Evolutionary conservation across 352 stramenopile species (phyloP), one percentile per base, ranked within the genome.

Genomic region (Pythium biforme): DNA sequence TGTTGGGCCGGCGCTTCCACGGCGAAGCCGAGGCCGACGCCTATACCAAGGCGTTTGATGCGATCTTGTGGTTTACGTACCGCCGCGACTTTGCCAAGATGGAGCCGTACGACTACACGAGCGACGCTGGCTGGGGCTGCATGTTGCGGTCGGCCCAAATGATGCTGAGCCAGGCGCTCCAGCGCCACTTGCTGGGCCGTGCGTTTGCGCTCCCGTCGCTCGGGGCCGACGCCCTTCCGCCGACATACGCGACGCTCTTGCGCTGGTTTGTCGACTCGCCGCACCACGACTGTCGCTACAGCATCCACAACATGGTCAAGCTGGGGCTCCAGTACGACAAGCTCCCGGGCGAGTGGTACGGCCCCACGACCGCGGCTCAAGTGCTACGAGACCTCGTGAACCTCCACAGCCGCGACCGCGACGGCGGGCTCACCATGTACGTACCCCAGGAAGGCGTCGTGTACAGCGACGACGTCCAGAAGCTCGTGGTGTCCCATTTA

Each of bases 91-190:
- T 96, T 62, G 78, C 81, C 8, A 71, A 75, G 23, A 93, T 98
- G 81, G 74, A 76, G 67, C 88, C 88, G 17, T 97, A 98, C 62
- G 78, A 90, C 14, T 84, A 79, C 69, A 97, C 82, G 15, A 95
- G 81, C 25, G 94, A 99, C 76, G 92, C 92, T 0, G 96, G 96
- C 22, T 99, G 94, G 94, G 96, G 96, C 25, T 99, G 96, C 68
- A 99, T 99, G 96, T 72, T 98, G 45, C 89, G 96, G 25, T 95
- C 88, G 29, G 94, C 93, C 22, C 94, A 98, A 68, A 98, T 98
- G 94, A 74, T 99, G 68, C 74, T 99, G 20, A 84, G 79, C 0
- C 85, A 98, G 60, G 89, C 89, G 9, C 73, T 98, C 10, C 77
- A 96, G 68, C 76, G 94, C 17, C 81, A 92, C 55, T 58, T 93